Percentiles rank a stretch among this genome's conserved stretches.
Evolutionary conservation across 2,329 filamentous ascomycete species (phyloP).

Genomic region (Pseudogymnoascus sp.): DNA sequence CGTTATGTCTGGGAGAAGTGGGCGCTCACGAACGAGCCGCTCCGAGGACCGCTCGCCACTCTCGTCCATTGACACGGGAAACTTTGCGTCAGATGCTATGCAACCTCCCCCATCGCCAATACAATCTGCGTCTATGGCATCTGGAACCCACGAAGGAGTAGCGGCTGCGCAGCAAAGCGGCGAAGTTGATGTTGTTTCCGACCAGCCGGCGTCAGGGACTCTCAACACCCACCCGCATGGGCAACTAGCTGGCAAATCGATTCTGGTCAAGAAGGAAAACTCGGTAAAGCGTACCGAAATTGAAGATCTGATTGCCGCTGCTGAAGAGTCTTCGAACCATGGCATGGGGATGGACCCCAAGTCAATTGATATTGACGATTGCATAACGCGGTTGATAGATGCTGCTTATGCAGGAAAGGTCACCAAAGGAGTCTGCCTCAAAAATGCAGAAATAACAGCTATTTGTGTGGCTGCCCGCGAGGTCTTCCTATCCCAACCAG

Average conservation of each 20-base stretch:
- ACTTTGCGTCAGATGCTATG: conserved; percentile 43
- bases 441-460: conserved; percentile 93
- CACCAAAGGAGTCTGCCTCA: conserved; percentile 93
- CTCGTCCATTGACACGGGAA: conserved; percentile 31
- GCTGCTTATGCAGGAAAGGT: conserved; percentile 94
- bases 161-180: conserved; percentile 74
- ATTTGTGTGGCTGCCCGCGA: conserved; percentile 87
- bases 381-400: conserved; percentile 89
- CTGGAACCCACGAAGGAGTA: conserved; percentile 65
- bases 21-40: conserved; percentile 42
- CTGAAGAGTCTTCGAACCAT: conserved; percentile 39
- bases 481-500: conserved; percentile 83
- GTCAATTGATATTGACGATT: conserved; percentile 89
- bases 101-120: conserved; percentile 78
- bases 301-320: conserved; percentile 27
- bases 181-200: conserved; percentile 91
- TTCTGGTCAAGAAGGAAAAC: conserved; percentile 69
- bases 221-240: conserved; percentile 50
- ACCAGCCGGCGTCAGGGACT: conserved; percentile 68
- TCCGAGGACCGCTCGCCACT: conserved; percentile 34
- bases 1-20: conserved; percentile 62
- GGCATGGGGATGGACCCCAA: conserved; percentile 85
- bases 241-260: conserved; percentile 76
- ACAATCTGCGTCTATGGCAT: conserved; percentile 64
- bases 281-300: conserved; percentile 46